Percentiles rank a stretch among this genome's conserved stretches.
phyloP scores from a whole-genome alignment of 2,329 filamentous ascomycete species.

The Drechmeria coniospora region DNA sequence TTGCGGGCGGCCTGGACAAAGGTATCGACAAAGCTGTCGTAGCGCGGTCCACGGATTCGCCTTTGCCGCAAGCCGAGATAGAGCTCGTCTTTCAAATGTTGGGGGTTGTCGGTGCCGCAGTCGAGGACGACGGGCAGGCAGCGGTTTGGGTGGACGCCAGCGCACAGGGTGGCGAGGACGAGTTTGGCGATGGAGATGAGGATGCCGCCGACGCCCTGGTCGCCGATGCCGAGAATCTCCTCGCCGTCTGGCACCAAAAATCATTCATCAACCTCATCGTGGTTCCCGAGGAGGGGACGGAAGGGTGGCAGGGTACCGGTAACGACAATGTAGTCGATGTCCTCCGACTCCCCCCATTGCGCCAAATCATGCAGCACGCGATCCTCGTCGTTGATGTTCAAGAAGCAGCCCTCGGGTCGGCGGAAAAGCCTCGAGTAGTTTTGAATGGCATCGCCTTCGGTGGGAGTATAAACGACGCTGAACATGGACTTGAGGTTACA shows the following conservation, averaged over 20 bases:
- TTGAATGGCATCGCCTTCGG: conserved; percentile 76
- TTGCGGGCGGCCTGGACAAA: conserved; percentile 56
- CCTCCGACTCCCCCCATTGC: conserved; percentile 53
- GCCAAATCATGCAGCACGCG: conserved; percentile 49
- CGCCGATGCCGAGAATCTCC: conserved; percentile 75
- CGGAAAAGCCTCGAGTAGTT: conserved; percentile 70
- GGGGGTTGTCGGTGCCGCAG: conserved; percentile 70
- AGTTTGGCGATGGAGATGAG: conserved; percentile 76
- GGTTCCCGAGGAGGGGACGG: not conserved
- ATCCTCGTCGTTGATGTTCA: conserved; percentile 56
- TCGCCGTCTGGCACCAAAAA: conserved; percentile 30
- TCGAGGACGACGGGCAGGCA: conserved; percentile 72
- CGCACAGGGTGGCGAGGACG: conserved; percentile 68
- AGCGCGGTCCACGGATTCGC: conserved; percentile 53
- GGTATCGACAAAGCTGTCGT: conserved; percentile 60
- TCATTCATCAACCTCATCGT: no score
- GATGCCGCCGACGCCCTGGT: conserved; percentile 75
- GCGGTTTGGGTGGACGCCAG: conserved; percentile 68
- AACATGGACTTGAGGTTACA: conserved; percentile 80
- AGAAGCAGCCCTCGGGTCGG: conserved; percentile 63
- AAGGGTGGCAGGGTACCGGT: conserved; percentile 39
- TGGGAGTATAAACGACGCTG: conserved; percentile 79
- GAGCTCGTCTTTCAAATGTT: conserved; percentile 57
- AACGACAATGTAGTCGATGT: conserved; percentile 80
- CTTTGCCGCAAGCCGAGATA: conserved; percentile 61